Evolutionary conservation across 345 rosid species (phyloP).

Genomic region (Linum tenue): DNA sequence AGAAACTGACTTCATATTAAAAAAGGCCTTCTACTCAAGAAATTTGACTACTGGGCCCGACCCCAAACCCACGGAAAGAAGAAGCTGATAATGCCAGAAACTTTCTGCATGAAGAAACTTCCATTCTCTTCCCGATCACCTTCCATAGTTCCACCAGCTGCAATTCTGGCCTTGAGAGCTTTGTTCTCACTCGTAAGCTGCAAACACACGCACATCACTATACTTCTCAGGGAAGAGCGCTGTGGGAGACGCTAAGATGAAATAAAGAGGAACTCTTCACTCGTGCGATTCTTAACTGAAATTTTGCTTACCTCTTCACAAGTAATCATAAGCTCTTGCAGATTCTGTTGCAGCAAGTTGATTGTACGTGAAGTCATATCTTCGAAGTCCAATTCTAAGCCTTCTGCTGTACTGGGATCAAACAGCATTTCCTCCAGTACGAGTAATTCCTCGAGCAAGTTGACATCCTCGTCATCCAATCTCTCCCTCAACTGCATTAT

Average conservation of each 20-base stretch:
- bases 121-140: slow-evolving; percentile 9
- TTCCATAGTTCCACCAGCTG: slow-evolving; percentile 15
- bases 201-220: neutral
- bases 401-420: slow-evolving; percentile 36
- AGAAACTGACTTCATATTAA: too few species aligned
- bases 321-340: slow-evolving; percentile 38
- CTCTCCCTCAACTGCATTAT: slow-evolving; percentile 51
- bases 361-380: slow-evolving; percentile 35
- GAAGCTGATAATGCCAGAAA: slow-evolving; percentile 12
- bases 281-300: too few species aligned
- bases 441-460: slow-evolving; percentile 60
- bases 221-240: neutral
- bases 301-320: slow-evolving; percentile 40
- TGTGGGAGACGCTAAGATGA: neutral
- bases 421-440: slow-evolving; percentile 38
- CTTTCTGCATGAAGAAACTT: slow-evolving; percentile 11
- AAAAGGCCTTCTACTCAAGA: neutral
- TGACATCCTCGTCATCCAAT: slow-evolving; percentile 44
- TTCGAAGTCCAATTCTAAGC: slow-evolving; percentile 36
- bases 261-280: neutral
- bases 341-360: slow-evolving; percentile 36
- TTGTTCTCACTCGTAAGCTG: slow-evolving; percentile 45
- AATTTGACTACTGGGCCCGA: neutral
- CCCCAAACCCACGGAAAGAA: slow-evolving; percentile 15
- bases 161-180: slow-evolving; percentile 31